A percentile compares a stretch with the other conserved stretches of the same genome.
phyloP scores from a whole-genome alignment of 2,329 filamentous ascomycete species.

The Aureobasidium subglaciale region DNA sequence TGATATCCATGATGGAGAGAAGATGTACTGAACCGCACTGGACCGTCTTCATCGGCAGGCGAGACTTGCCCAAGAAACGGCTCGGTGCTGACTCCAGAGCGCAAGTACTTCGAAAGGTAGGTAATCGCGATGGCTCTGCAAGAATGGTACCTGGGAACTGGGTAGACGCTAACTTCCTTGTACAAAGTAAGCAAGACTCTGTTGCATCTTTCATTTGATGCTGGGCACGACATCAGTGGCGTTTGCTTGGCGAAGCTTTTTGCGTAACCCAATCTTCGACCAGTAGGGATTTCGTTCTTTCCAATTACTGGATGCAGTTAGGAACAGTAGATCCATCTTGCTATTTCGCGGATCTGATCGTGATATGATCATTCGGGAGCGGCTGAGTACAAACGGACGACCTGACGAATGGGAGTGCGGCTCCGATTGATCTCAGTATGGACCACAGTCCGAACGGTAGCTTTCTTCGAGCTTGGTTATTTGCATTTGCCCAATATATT shows the following conservation, averaged over 20 bases:
- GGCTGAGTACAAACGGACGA: background rate
- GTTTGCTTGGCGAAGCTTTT: constrained; percentile 2
- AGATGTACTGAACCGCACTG: background rate
- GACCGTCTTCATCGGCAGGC: background rate
- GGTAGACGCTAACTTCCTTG: background rate
- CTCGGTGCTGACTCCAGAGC: background rate
- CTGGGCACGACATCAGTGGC: background rate
- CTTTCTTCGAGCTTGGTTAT: background rate
- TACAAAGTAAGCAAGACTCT: background rate
- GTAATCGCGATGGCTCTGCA: background rate
- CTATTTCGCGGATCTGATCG: background rate
- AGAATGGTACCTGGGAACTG: background rate
- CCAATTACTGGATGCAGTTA: background rate
- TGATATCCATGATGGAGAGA: background rate
- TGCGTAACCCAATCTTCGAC: background rate
- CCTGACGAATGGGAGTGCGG: background rate
- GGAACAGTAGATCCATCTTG: background rate
- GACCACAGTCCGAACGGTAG: background rate
- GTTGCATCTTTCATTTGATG: too few relatives aligned
- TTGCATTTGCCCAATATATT: background rate
- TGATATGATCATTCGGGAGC: background rate
- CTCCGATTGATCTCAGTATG: background rate
- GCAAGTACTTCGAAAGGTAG: background rate
- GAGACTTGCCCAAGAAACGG: background rate
- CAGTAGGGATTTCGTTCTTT: background rate